Evolutionary conservation across 257 asterid genomes (phyloP).

Genomic region (Solanum corneliomulleri): DNA sequence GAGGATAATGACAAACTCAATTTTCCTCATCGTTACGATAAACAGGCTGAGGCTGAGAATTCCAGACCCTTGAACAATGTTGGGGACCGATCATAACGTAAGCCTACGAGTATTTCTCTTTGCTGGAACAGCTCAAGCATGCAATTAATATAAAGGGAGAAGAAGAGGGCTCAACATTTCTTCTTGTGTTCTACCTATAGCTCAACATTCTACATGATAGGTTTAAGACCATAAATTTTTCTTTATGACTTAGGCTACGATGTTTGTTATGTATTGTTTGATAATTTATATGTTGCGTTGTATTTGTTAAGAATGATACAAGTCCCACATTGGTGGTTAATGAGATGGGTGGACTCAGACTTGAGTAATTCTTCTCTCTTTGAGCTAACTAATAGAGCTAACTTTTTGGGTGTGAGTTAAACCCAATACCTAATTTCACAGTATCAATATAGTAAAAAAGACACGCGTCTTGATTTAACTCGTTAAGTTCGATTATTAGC

Average conservation of each 20-base stretch:
- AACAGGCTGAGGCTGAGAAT: not conserved
- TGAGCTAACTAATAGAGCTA: too few relatives aligned
- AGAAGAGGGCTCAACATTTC: not conserved
- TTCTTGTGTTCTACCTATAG: not conserved
- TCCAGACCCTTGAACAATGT: not conserved
- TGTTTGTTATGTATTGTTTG: not conserved
- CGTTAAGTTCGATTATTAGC: too few relatives aligned
- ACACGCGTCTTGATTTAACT: not conserved
- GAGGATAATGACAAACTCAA: not conserved
- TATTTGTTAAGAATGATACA: not conserved
- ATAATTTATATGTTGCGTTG: not conserved
- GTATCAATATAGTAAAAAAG: too few relatives aligned
- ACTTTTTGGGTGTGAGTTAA: not conserved
- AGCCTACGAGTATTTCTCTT: not conserved
- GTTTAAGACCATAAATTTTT: not conserved
- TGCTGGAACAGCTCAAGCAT: not conserved
- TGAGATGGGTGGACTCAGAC: not conserved
- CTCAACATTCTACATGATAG: not conserved
- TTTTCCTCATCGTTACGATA: not conserved
- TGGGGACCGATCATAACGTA: not conserved
- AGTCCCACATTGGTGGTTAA: not conserved
- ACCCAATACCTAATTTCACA: too few relatives aligned
- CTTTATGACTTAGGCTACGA: not conserved
- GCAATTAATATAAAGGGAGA: not conserved
- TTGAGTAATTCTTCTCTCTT: not conserved